Conservation (phyloP, 1,284 basidiomycete genomes). For the Volvariella volvacea region DNA sequence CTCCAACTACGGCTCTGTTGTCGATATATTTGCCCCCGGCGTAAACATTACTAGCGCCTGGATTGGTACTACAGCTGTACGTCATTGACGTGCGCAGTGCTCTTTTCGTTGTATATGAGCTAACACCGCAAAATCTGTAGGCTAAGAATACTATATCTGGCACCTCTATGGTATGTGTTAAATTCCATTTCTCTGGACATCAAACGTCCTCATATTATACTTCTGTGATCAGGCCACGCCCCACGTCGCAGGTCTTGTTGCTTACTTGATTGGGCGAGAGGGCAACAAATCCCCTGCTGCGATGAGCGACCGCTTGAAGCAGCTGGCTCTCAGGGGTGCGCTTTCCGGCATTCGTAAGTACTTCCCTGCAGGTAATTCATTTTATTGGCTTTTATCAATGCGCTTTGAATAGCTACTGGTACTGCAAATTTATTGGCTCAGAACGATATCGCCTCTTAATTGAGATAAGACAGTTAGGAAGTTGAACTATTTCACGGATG, state of each 20-base stretch:
- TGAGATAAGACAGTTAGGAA: too few relatives aligned
- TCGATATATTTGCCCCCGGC: conserved; percentile 74
- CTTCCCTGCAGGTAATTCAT: too few relatives aligned
- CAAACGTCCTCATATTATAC: background rate
- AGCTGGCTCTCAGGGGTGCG: conserved; percentile 16
- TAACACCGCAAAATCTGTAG: conserved; percentile 1
- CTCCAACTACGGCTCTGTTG: conserved; percentile 65
- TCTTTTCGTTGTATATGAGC: background rate
- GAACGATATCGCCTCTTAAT: too few relatives aligned
- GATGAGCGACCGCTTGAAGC: conserved; percentile 17
- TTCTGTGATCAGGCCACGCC: conserved; percentile 18
- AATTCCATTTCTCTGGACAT: background rate
- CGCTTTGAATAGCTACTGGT: too few relatives aligned
- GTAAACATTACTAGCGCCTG: conserved; percentile 65
- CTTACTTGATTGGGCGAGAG: conserved; percentile 22
- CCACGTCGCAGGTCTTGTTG: conserved; percentile 27
- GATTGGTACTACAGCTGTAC: conserved; percentile 45
- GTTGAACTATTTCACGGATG: too few relatives aligned
- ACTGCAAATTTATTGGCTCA: too few relatives aligned
- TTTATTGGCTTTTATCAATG: too few relatives aligned
- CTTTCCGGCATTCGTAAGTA: conserved; percentile 21
- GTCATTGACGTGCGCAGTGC: background rate
- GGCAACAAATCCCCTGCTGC: conserved; percentile 22
- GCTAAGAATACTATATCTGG: conserved; percentile 60
- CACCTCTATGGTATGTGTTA: conserved; percentile 44